A percentile compares a stretch with the other conserved stretches of the same genome.
Evolutionary conservation across 768 basidiomycete genomes (phyloP).

Genomic region (Kwoniella sp.): DNA sequence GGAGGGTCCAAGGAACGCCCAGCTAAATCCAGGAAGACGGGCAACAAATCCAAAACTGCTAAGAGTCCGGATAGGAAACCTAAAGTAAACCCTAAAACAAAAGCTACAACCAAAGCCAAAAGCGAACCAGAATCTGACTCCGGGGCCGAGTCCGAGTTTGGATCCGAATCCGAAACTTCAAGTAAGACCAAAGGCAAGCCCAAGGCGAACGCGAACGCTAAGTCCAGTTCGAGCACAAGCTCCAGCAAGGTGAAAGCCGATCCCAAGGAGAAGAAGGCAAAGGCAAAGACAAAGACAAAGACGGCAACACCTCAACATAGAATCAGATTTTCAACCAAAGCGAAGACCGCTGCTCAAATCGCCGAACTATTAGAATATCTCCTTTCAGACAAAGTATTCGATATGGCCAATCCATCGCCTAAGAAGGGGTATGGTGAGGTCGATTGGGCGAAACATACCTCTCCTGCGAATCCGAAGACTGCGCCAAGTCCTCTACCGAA

Average conservation of each 20-base stretch:
- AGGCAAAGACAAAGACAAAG: too few species aligned
- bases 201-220: too few species aligned
- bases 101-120: background rate
- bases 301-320: too few species aligned
- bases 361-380: conserved; percentile 31
- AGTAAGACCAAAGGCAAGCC: too few species aligned
- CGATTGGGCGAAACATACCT: conserved; percentile 26
- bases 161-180: too few species aligned
- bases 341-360: background rate
- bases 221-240: too few species aligned
- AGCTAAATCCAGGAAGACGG: background rate
- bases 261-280: too few species aligned
- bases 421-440: conserved; percentile 34
- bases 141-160: too few species aligned
- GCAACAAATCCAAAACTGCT: background rate
- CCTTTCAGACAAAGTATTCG: conserved; percentile 39
- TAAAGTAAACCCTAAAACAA: background rate
- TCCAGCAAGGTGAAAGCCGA: too few species aligned
- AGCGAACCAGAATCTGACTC: too few species aligned
- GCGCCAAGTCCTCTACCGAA: conserved; percentile 10
- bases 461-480: conserved; percentile 12
- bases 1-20: background rate
- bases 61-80: too few species aligned
- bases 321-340: background rate
- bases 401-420: conserved; percentile 37